These are phyloP conservation scores for Cyberlindnera xylosilytica DNA, from an alignment of 805 yeast species.

Conservation along the genomic window DNA sequence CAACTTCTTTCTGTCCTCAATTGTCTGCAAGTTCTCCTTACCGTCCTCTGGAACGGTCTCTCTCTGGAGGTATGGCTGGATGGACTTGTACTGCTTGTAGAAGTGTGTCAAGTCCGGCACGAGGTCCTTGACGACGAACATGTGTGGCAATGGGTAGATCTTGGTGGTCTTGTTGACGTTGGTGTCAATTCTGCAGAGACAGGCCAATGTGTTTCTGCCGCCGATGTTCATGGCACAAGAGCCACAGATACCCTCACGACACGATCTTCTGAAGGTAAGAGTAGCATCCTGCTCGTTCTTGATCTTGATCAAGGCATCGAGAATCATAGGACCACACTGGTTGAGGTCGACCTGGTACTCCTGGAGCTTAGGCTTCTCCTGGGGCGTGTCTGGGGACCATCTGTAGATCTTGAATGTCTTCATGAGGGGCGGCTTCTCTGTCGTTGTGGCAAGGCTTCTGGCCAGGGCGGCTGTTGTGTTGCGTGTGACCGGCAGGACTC, in stretches of 20 bases:
- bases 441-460: slow-evolving; percentile 42
- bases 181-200: slow-evolving; percentile 89
- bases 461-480: neutral
- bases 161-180: slow-evolving; percentile 72
- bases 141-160: slow-evolving; percentile 96
- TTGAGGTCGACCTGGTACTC: slow-evolving; percentile 82
- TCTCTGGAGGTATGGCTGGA: slow-evolving; percentile 94
- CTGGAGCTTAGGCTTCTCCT: slow-evolving; percentile 83
- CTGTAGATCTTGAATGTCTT: slow-evolving; percentile 92
- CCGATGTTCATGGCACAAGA: slow-evolving; percentile 99
- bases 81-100: slow-evolving; percentile 97
- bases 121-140: slow-evolving; percentile 94
- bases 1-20: slow-evolving; percentile 90
- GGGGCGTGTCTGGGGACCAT: slow-evolving; percentile 98
- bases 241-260: slow-evolving; percentile 99
- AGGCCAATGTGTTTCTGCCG: slow-evolving; percentile 95
- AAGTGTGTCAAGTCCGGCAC: slow-evolving; percentile 98
- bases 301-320: slow-evolving; percentile 91
- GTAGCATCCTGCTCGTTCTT: slow-evolving; percentile 97
- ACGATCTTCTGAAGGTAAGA: slow-evolving; percentile 93
- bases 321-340: slow-evolving; percentile 95
- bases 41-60: slow-evolving; percentile 77
- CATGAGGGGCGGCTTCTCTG: slow-evolving; percentile 52
- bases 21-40: slow-evolving; percentile 85
- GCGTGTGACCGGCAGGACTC: neutral